Evolutionary conservation across 2,329 filamentous ascomycete species (phyloP).

Genomic region (Coniochaeta prunicola): DNA sequence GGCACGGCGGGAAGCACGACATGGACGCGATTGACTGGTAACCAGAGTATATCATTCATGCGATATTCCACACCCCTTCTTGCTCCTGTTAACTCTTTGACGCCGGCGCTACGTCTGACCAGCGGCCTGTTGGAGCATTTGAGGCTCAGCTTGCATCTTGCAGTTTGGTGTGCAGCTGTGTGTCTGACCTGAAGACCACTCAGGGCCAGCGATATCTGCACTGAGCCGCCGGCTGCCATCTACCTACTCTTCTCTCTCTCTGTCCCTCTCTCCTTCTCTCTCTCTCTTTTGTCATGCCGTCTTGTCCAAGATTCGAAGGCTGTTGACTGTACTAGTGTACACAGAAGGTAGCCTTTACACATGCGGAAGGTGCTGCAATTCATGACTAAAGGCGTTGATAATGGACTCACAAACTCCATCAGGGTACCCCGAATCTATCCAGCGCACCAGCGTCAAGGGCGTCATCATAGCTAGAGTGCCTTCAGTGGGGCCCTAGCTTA

Average conservation of each 20-base stretch:
- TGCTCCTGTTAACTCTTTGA: too few relatives aligned
- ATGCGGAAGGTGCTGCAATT: neutral
- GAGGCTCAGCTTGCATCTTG: neutral
- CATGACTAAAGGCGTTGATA: neutral
- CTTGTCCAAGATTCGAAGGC: neutral
- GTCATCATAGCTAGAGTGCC: too few relatives aligned
- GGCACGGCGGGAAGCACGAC: neutral
- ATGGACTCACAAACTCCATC: neutral
- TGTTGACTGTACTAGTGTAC: neutral
- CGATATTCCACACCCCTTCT: constrained; percentile 6
- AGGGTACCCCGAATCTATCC: neutral
- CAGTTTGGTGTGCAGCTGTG: neutral
- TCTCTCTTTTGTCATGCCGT: neutral
- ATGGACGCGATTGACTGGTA: neutral
- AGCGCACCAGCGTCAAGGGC: neutral
- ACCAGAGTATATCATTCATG: constrained; percentile 11
- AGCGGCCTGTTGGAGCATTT: neutral
- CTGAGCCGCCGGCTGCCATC: neutral
- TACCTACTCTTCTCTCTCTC: neutral
- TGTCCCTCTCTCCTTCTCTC: neutral
- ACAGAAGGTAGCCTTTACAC: neutral
- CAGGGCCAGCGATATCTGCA: neutral
- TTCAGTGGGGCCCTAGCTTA: too few relatives aligned
- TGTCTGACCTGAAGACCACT: neutral
- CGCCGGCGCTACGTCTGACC: constrained; percentile 9